phyloP scores from a whole-genome alignment of 768 basidiomycete species.

The Suillus occidentalis region DNA sequence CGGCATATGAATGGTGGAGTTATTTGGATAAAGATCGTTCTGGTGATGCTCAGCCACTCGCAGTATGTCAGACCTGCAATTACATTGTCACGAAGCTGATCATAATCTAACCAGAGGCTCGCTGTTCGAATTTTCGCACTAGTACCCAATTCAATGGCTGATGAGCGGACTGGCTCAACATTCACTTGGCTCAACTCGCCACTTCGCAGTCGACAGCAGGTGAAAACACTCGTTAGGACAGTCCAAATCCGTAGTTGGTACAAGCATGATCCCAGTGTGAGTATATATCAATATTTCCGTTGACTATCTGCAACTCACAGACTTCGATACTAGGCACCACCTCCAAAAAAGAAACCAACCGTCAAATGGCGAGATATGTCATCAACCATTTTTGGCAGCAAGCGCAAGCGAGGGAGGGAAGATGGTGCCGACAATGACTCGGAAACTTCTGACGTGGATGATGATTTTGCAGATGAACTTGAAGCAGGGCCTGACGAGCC shows the following conservation, averaged over 20 bases:
- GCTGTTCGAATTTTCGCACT: conserved; percentile 24
- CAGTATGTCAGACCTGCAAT: neutral
- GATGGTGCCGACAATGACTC: neutral
- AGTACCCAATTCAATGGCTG: conserved; percentile 30
- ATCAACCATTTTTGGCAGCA: neutral
- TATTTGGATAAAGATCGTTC: too few relatives aligned
- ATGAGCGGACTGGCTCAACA: conserved; percentile 26
- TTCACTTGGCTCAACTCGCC: conserved; percentile 20
- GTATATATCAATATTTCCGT: too few relatives aligned
- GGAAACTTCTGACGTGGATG: neutral
- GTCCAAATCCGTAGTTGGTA: neutral
- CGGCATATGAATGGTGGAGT: too few relatives aligned
- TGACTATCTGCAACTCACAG: too few relatives aligned
- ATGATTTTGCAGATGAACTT: neutral
- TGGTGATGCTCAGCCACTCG: neutral
- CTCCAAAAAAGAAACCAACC: neutral
- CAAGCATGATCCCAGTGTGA: too few relatives aligned
- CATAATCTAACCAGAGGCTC: conserved; percentile 13
- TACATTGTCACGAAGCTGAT: neutral
- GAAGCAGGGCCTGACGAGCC: neutral
- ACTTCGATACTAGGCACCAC: neutral
- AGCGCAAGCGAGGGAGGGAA: neutral
- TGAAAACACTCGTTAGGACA: too few relatives aligned
- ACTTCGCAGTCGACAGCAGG: too few relatives aligned
- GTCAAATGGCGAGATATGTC: neutral